Base-by-base conservation (phyloP, 2,329 filamentous ascomycete species). In the Exserohilum turcica region DNA sequence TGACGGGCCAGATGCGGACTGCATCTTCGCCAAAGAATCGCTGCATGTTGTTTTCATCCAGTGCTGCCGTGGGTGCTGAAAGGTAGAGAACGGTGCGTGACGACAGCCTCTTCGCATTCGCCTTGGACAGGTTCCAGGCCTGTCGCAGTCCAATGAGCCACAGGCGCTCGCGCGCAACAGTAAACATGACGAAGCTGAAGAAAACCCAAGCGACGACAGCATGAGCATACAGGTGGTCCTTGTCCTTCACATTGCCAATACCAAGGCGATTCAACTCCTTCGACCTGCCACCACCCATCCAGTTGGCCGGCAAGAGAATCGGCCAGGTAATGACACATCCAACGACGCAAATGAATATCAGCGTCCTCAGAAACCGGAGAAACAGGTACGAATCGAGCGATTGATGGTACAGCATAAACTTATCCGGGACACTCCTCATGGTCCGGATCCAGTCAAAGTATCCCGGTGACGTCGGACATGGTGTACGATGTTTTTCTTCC, bases 111-210 rank as follows among this genome's bases (percentile, higher is more conserved):
- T 87, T 88, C 47, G 91, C 84, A 72, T 95, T 95, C 42, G 90
- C 80, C 9, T 92, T 91, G 9, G 91, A 92, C 49, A 95, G 84
- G 35, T 95, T 84, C 76, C 95, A 97, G 0, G 93, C 93, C 76
- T 97, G 93, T 59, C 92, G 89, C 45, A 97, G 77, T 68, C 95
- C 96, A 79, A 97, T 89, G 76, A 91, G 96, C 82, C 88, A 96
- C 64, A 97, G 89, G 70, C 86, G 87, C 75, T 97, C 93, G 52
- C 93, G 85, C 50, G 92, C 89, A 58, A 97, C 85, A 68, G 91
- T 87, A 76, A 90, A 94, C 74, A 97, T 88, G 60, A 97, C 82
- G 71, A 97, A 97, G 39, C 84, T 77, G 74, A 89, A 92, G 76
- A 91, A 97, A 43, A 92, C 74, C 85, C 91, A 96, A 1, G 87